phyloP scores from a whole-genome alignment of 345 rosid species.

The Linum tenue region DNA sequence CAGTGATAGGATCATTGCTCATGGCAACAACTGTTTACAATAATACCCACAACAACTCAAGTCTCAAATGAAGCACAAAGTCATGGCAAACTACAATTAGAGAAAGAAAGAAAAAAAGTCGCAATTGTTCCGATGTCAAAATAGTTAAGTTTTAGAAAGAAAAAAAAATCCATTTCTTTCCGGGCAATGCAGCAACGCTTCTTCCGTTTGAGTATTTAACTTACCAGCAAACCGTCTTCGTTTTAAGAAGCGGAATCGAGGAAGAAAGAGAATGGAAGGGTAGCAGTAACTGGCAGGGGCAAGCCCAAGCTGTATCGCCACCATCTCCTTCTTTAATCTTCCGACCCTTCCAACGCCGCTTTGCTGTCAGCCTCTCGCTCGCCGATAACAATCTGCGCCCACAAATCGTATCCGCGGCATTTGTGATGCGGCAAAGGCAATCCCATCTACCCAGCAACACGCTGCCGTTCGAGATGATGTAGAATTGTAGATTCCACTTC shows the following conservation, averaged over 20 bases:
- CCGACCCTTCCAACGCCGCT: background rate
- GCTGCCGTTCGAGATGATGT: background rate
- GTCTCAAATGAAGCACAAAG: background rate
- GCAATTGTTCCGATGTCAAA: background rate
- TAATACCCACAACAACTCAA: slow-evolving; percentile 1
- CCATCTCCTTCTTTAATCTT: slow-evolving; percentile 19
- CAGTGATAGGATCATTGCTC: slow-evolving; percentile 72
- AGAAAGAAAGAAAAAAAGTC: background rate
- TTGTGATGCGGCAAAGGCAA: no score
- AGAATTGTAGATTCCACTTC: no score
- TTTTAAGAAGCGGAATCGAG: slow-evolving; percentile 26
- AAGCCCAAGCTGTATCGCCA: slow-evolving; percentile 26
- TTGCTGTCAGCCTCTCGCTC: background rate
- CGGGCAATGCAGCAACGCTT: no score
- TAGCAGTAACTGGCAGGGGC: slow-evolving; percentile 29
- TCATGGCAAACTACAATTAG: background rate
- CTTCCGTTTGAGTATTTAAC: slow-evolving; percentile 1
- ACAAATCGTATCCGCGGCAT: background rate
- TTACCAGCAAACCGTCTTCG: slow-evolving; percentile 43
- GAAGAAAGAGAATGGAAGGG: slow-evolving; percentile 30
- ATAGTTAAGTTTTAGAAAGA: background rate
- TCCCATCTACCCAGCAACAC: background rate
- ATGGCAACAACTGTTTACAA: slow-evolving; percentile 49
- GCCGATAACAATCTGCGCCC: background rate
- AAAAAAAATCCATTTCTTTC: no score